Evolutionary conservation across 2,329 filamentous ascomycete species (phyloP).

Genomic region (Clarireedia hainanense): DNA sequence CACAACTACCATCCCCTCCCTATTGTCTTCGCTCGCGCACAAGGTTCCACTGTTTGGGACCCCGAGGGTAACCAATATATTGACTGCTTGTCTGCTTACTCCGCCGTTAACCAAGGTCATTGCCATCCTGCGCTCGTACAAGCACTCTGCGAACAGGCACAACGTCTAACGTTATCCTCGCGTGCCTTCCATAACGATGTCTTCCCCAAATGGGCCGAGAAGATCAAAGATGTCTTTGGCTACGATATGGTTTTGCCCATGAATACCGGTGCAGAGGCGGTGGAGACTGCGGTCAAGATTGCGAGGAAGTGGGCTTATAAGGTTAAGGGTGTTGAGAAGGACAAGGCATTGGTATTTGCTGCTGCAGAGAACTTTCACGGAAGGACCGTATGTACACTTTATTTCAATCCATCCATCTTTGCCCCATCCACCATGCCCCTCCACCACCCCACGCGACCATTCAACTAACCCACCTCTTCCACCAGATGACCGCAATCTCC

Average conservation of each 20-base stretch:
- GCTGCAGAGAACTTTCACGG: constrained; percentile 94
- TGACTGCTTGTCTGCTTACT: constrained; percentile 97
- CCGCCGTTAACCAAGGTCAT: constrained; percentile 95
- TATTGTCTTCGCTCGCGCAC: constrained; percentile 81
- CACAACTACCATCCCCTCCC: constrained; percentile 99
- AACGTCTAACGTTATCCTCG: constrained; percentile 82
- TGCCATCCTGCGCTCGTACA: constrained; percentile 95
- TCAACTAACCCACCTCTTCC: background rate
- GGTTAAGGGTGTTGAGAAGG: constrained; percentile 78
- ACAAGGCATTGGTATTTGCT: constrained; percentile 77
- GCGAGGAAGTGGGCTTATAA: constrained; percentile 98
- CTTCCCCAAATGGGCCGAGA: constrained; percentile 91
- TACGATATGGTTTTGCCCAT: constrained; percentile 98
- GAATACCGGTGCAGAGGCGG: constrained; percentile 95
- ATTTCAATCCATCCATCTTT: background rate
- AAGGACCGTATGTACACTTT: constrained; percentile 60
- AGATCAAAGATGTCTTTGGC: constrained; percentile 79
- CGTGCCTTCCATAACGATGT: constrained; percentile 98
- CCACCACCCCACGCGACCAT: background rate
- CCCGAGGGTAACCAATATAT: constrained; percentile 93
- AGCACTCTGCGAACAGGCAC: constrained; percentile 81
- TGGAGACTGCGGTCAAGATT: constrained; percentile 93
- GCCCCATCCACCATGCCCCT: background rate
- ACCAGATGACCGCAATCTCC: constrained; percentile 77
- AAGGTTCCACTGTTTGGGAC: constrained; percentile 89